Conservation (phyloP, 2,329 filamentous ascomycete species). For the Thelonectria olida region DNA sequence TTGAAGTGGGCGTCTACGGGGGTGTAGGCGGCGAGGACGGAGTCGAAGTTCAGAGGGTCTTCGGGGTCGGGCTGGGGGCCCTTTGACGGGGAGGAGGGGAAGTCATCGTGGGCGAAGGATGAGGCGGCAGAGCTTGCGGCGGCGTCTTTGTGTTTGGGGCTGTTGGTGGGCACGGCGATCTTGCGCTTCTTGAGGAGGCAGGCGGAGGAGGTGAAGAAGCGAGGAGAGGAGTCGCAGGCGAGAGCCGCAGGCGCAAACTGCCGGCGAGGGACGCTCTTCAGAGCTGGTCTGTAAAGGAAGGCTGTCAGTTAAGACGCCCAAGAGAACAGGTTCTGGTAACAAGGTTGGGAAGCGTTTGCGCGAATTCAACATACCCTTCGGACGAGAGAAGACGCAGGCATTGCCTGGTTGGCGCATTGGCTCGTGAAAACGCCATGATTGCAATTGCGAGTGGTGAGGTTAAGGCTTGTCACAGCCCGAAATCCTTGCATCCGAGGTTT, state of each 20-base stretch:
- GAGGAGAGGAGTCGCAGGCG: conserved; percentile 19
- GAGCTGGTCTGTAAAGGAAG: conserved; percentile 20
- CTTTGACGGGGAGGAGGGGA: conserved; percentile 21
- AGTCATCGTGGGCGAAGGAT: conserved; percentile 25
- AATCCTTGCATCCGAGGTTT: conserved; percentile 32
- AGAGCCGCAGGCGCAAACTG: conserved; percentile 14
- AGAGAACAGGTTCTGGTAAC: too few relatives aligned
- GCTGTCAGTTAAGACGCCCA: conserved; percentile 14
- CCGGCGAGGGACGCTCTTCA: conserved; percentile 25
- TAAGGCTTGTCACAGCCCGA: conserved; percentile 15
- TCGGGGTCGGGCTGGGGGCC: conserved; percentile 46
- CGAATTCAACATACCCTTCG: conserved; percentile 33
- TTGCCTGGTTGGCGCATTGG: conserved; percentile 34
- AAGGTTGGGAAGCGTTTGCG: not conserved
- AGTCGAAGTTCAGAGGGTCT: conserved; percentile 59
- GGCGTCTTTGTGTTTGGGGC: conserved; percentile 34
- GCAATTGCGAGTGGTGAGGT: not conserved
- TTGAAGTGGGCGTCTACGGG: conserved; percentile 54
- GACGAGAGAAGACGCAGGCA: conserved; percentile 36
- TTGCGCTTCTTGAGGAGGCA: conserved; percentile 51
- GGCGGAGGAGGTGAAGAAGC: conserved; percentile 43
- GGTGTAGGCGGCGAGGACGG: conserved; percentile 55
- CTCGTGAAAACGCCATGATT: conserved; percentile 35
- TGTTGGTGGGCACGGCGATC: conserved; percentile 43
- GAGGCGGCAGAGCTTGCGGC: conserved; percentile 28